Evolutionary conservation across 2,329 filamentous ascomycete species (phyloP), one percentile per base, ranked within the genome.

Genomic region (Colletotrichum tanaceti): DNA sequence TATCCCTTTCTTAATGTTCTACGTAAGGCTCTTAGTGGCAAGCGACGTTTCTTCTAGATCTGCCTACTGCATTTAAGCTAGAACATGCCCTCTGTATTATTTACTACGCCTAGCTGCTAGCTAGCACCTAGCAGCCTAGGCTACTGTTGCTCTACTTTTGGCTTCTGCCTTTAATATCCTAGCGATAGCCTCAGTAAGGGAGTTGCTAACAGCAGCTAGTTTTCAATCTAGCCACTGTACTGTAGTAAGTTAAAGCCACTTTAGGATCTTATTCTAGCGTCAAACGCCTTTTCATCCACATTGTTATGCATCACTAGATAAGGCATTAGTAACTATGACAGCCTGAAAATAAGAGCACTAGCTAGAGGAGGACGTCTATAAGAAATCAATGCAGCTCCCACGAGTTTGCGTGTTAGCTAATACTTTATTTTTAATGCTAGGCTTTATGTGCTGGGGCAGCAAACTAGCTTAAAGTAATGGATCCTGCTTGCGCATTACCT

Each of bases 321-420:
- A 10, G 11, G 18, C 11, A 49, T 11, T n/a, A 38, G 14, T 43
- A 16, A 41, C 39, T n/a, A 7, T 32, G 4, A 39, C 32, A 24
- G 28, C 44, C 16, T 22, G 7, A 28, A 59, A 59, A 59, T 59
- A 50, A 59, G 57, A 59, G 44, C 10, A 13, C 41, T 20, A 2
- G 14, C 24, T 18, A 14, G 38, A 49, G 5, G 18, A 22, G n/a
- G 41, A 24, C 16, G 4, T 11, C 13, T 32, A n/a, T 14, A 11
- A 11, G 20, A 13, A 35, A 46, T 58, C 9, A 2, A 58, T 24
- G 7, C 24, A 20, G 41, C 41, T n/a, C n/a, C 24, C 6, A 53
- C 6, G 4, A 53, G 1, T 38, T n/a, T 49, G 10, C 13, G 1
- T 52, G n/a, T 50, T 54, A 13, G 32, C 28, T 1, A 39, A 14